Percentiles rank a stretch among this genome's conserved stretches.
Conservation (phyloP, 768 basidiomycete genomes). For the Boletus fagicola region DNA sequence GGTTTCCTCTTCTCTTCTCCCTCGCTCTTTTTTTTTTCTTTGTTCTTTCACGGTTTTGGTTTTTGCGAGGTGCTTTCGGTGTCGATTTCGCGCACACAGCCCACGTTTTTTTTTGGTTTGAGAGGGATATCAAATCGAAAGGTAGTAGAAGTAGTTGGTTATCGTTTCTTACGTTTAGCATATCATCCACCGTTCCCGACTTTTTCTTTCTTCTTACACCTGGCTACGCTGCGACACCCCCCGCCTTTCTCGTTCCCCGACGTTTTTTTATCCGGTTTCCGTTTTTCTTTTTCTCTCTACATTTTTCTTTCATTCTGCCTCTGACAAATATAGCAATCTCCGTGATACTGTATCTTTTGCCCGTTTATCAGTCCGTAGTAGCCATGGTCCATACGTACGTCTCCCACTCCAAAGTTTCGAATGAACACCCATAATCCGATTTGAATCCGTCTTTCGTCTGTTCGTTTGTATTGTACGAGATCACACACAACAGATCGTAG, state of each 20-base stretch:
- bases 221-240: slow-evolving; percentile 15
- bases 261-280: background rate
- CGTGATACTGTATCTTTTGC: slow-evolving; percentile 21
- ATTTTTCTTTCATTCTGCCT: background rate
- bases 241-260: background rate
- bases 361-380: background rate
- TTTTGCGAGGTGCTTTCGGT: slow-evolving; percentile 9
- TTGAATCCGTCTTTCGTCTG: too few species aligned
- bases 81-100: slow-evolving; percentile 5
- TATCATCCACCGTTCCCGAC: slow-evolving; percentile 3
- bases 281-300: background rate
- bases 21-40: too few species aligned
- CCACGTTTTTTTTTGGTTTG: slow-evolving; percentile 6
- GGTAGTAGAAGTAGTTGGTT: slow-evolving; percentile 7
- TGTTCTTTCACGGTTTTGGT: slow-evolving; percentile 5
- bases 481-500: too few species aligned
- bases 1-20: background rate
- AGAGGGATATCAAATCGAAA: slow-evolving; percentile 1
- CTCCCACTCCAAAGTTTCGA: background rate
- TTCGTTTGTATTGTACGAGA: background rate
- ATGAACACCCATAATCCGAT: slow-evolving; percentile 7
- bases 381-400: background rate
- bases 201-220: background rate
- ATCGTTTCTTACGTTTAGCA: slow-evolving; percentile 15
- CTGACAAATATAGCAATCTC: slow-evolving; percentile 11